Conservation (phyloP, 1,284 basidiomycete genomes). For the Austropuccinia psidii region DNA sequence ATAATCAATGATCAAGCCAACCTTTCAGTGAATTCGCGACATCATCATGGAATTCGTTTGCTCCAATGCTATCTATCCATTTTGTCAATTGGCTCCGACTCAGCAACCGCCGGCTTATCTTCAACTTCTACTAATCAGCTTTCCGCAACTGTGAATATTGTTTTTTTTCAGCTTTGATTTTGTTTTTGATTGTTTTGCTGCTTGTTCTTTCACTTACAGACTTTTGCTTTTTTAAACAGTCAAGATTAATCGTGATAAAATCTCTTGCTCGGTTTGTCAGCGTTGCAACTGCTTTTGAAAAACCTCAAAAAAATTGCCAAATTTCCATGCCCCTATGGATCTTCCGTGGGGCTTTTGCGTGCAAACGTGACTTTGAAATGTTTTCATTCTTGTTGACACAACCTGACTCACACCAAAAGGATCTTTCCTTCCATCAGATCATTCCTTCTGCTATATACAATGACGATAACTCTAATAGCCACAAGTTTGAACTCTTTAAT, state of each 20-base stretch:
- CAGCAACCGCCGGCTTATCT: slow-evolving; percentile 10
- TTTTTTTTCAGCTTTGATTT: background rate
- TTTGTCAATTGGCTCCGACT: slow-evolving; percentile 21
- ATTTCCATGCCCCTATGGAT: slow-evolving; percentile 23
- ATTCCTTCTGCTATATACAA: background rate
- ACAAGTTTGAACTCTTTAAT: slow-evolving; percentile 25
- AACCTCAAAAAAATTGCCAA: background rate
- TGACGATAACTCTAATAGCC: background rate
- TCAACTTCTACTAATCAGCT: slow-evolving; percentile 32
- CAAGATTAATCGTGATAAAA: slow-evolving; percentile 27
- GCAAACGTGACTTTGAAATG: slow-evolving; percentile 29
- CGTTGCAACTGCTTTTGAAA: slow-evolving; percentile 10
- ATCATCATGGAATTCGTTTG: slow-evolving; percentile 54
- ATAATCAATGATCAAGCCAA: background rate
- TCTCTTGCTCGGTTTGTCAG: slow-evolving; percentile 24
- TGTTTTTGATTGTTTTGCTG: background rate
- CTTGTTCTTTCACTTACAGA: background rate
- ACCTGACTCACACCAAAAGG: background rate
- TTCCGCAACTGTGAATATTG: background rate
- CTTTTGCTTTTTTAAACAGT: background rate
- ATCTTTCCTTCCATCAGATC: background rate
- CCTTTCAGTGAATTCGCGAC: background rate
- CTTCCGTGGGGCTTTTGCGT: slow-evolving; percentile 15
- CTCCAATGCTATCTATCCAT: slow-evolving; percentile 68
- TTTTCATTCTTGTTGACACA: background rate